Evolutionary conservation across 352 stramenopile species (phyloP), one percentile per base, ranked within the genome.

Genomic region (Pythium vanterpoolii): DNA sequence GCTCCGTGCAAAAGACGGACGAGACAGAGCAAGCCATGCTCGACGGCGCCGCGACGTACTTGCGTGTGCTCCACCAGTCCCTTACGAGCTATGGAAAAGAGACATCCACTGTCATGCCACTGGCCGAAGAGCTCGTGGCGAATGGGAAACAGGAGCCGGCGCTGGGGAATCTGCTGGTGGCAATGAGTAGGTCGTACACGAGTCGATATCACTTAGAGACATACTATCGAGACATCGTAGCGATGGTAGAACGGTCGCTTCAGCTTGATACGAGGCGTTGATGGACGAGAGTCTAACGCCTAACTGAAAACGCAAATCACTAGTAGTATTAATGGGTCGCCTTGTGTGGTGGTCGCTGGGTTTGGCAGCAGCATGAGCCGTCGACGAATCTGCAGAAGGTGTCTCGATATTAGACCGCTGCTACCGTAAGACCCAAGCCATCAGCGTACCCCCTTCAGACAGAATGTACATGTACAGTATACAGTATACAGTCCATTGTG

Each of bases 131-230:
- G 10, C 54, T 83, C 18, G 68, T 58, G 33, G 56, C 57, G 19
- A 26, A 68, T n/a, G 69, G 69, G 24, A 33, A 75, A 9, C 50
- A 59, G 13, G 72, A 81, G 14, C 68, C 76, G 36, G 46, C 61
- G 0, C 51, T 82, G 16, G 68, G 62, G 10, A 76, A 75, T 34
- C 8, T 82, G 23, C 53, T 84, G 31, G 46, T 50, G 30, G 49
- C 19, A 10, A 10, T 74, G 31, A 70, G 56, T 48, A 19, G 19
- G 13, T 1, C 34, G 1, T 19, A 48, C 5, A 53, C 33, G 23
- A 13, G 27, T 6, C n/a, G 47, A 18, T 64, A 42, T 26, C 57
- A 64, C n/a, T 43, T 64, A 14, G 21, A 58, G 21, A 54, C 40
- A 1, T 28, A 45, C 8, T 48, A 58, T 13, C 3, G 24, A 10